Percentiles rank a stretch among this genome's conserved stretches.
Conservation (phyloP, 306 rosid species). For the Corylus americana region DNA sequence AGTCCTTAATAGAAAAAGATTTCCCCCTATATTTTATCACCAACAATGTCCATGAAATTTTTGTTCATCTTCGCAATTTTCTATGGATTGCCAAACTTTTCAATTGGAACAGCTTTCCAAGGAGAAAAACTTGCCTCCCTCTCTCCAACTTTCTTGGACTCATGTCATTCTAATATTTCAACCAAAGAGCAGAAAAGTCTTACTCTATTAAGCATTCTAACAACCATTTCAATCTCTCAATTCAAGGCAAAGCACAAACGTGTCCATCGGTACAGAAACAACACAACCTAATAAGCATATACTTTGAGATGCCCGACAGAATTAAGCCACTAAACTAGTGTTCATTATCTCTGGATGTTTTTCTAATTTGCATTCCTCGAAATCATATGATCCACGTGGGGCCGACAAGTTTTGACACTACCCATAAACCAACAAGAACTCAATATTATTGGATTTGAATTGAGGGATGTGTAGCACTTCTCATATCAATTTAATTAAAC, state of each 20-base stretch:
- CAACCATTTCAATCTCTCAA: neutral
- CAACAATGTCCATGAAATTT: neutral
- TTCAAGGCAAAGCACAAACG: neutral
- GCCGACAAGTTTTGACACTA: no score
- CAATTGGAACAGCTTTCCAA: constrained; percentile 20
- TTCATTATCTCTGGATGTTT: no score
- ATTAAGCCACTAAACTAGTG: neutral
- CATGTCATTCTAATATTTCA: constrained; percentile 13
- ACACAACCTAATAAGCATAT: neutral
- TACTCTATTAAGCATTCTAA: constrained; percentile 17
- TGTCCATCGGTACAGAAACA: neutral
- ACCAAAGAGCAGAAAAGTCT: constrained; percentile 31
- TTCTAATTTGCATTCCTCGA: neutral
- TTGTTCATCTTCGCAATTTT: neutral
- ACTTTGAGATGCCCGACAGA: neutral
- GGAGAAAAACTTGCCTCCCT: constrained; percentile 14
- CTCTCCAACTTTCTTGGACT: constrained; percentile 52
- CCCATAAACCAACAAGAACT: no score
- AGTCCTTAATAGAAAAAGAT: no score
- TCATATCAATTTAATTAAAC: no score
- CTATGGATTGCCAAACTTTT: constrained; percentile 35
- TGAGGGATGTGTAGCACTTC: no score
- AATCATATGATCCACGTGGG: neutral
- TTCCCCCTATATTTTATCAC: neutral
- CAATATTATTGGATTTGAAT: no score